phyloP scores from a whole-genome alignment of 257 asterid species.

The Plantago major region DNA sequence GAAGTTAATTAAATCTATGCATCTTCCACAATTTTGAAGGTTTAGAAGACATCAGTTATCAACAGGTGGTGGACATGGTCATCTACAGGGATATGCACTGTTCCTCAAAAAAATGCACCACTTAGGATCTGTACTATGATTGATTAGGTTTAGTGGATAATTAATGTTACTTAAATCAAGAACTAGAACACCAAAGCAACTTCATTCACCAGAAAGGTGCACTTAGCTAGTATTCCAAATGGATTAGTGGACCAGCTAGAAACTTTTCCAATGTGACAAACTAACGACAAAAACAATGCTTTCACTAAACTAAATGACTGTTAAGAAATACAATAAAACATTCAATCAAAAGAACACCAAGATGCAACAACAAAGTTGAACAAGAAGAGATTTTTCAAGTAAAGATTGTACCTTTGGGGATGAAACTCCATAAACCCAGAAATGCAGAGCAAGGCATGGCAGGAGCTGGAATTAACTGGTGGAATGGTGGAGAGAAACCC shows the following conservation, averaged over 20 bases:
- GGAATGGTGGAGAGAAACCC: constrained; percentile 8
- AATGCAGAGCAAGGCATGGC: constrained; percentile 28
- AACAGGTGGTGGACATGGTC: too few species aligned
- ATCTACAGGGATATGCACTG: too few species aligned
- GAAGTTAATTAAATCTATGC: too few species aligned
- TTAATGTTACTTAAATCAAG: too few species aligned
- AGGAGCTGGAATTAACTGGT: neutral
- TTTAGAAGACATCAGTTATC: too few species aligned
- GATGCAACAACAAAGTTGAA: neutral
- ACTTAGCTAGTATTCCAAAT: too few species aligned
- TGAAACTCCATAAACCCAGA: constrained; percentile 22
- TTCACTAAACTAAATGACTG: neutral
- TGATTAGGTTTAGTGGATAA: too few species aligned
- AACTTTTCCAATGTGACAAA: neutral
- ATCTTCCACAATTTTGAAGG: too few species aligned
- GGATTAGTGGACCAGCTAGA: neutral
- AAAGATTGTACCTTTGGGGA: constrained; percentile 22
- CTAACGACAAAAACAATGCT: neutral
- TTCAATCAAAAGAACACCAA: neutral
- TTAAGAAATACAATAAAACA: neutral
- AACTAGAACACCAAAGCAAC: too few species aligned
- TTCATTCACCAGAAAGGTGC: too few species aligned
- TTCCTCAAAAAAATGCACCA: too few species aligned
- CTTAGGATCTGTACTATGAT: too few species aligned
- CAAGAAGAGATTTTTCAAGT: neutral